A percentile compares a stretch with the other conserved stretches of the same genome.
Conservation (phyloP, 2,329 filamentous ascomycete species). For the Fusarium camptoceras region DNA sequence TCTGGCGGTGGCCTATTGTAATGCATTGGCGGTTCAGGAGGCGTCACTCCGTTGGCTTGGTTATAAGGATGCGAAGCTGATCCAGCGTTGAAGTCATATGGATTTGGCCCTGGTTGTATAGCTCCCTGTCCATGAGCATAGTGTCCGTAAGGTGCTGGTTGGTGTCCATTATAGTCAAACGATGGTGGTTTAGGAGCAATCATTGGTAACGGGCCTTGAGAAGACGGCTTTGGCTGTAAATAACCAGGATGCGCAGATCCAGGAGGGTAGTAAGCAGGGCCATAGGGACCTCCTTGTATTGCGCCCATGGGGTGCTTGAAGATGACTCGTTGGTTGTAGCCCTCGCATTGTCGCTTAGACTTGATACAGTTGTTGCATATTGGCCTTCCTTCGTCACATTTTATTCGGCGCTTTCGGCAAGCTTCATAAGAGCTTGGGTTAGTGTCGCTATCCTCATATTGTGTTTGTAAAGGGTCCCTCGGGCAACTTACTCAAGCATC, state of each 20-base stretch:
- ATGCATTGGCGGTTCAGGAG: constrained; percentile 21
- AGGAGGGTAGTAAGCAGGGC: constrained; percentile 56
- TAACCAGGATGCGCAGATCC: constrained; percentile 51
- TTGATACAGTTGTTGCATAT: constrained; percentile 88
- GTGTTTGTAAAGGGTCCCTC: background rate
- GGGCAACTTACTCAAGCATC: constrained; percentile 81
- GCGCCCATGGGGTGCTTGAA: constrained; percentile 74
- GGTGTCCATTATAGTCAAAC: constrained; percentile 48
- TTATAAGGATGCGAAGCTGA: constrained; percentile 26
- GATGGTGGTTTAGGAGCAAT: constrained; percentile 65
- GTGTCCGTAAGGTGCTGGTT: constrained; percentile 28
- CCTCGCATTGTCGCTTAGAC: constrained; percentile 85
- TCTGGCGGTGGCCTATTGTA: constrained; percentile 32
- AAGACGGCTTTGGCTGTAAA: constrained; percentile 53
- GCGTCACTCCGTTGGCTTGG: constrained; percentile 25
- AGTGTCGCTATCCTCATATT: constrained; percentile 26
- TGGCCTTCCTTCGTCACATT: constrained; percentile 91
- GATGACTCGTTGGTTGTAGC: constrained; percentile 82
- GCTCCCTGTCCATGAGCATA: constrained; percentile 33
- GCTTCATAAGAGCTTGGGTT: constrained; percentile 62
- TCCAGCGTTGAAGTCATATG: constrained; percentile 41
- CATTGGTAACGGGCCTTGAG: constrained; percentile 53
- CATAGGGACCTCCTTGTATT: constrained; percentile 61
- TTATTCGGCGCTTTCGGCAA: constrained; percentile 94
- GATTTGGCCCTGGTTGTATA: constrained; percentile 15